These are phyloP conservation scores for Chalara sp. DNA, from an alignment of 2,329 filamentous ascomycete species.

Conservation along the genomic window DNA sequence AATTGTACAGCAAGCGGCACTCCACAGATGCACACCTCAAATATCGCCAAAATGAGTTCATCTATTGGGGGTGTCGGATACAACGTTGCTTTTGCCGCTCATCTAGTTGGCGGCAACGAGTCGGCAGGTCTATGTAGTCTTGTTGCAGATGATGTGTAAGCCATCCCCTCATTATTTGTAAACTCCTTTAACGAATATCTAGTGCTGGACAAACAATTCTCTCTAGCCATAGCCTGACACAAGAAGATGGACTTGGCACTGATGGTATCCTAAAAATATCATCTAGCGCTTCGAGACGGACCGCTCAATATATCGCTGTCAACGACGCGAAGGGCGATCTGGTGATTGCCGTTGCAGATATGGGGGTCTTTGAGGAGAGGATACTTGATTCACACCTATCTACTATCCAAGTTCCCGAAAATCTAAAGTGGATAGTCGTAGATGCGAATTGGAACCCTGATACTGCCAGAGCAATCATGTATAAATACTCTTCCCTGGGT, in stretches of 20 bases:
- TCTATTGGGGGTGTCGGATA: conserved; percentile 86
- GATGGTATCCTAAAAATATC: conserved; percentile 42
- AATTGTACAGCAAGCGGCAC: conserved; percentile 30
- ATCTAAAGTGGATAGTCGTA: conserved; percentile 64
- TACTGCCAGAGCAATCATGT: conserved; percentile 62
- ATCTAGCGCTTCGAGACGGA: conserved; percentile 37
- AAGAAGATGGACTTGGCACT: conserved; percentile 56
- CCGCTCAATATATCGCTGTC: conserved; percentile 85
- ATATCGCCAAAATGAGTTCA: conserved; percentile 73
- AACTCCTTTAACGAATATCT: neutral
- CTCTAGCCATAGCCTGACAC: conserved; percentile 43
- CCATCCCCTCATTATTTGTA: neutral
- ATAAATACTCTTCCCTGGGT: conserved; percentile 47
- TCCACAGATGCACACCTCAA: conserved; percentile 63
- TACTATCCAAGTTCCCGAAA: conserved; percentile 1
- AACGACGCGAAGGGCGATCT: conserved; percentile 81
- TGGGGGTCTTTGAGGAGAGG: conserved; percentile 45
- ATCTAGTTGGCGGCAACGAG: conserved; percentile 52
- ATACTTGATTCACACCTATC: neutral
- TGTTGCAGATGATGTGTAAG: conserved; percentile 70
- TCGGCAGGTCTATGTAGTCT: conserved; percentile 71
- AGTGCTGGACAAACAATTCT: conserved; percentile 70
- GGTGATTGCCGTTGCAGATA: conserved; percentile 91
- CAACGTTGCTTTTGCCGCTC: conserved; percentile 82
- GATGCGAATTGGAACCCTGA: conserved; percentile 78